Conservation (phyloP, 345 rosid species). For the Carallia pectinifolia region DNA sequence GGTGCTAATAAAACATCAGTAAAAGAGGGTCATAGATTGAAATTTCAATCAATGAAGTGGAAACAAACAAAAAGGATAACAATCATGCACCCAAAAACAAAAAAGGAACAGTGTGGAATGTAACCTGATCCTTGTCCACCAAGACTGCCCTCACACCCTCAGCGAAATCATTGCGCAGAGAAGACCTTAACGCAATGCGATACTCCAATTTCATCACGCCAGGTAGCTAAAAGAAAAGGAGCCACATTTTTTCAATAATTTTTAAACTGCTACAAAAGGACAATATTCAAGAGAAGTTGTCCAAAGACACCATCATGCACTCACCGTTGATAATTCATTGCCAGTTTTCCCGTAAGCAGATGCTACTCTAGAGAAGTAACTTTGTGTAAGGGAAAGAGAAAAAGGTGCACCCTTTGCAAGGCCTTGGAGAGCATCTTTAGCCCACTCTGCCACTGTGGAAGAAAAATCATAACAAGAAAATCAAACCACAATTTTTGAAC, state of each 20-base stretch:
- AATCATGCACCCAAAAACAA: neutral
- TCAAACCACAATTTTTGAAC: neutral
- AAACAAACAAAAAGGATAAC: neutral
- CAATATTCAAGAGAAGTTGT: neutral
- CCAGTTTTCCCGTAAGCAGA: conserved; percentile 55
- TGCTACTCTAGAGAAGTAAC: conserved; percentile 71
- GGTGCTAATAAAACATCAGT: no score
- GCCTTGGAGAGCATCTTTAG: conserved; percentile 79
- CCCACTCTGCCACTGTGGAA: conserved; percentile 71
- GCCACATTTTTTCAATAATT: neutral
- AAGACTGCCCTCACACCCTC: conserved; percentile 96
- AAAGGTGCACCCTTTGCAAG: conserved; percentile 85
- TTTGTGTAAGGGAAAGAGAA: conserved; percentile 76
- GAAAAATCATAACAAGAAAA: neutral
- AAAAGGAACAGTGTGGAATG: conserved; percentile 8
- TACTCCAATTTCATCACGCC: conserved; percentile 91
- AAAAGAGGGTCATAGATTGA: no score
- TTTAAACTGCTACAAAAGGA: neutral
- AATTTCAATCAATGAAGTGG: neutral
- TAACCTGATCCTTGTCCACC: conserved; percentile 94
- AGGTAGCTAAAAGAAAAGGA: conserved; percentile 43
- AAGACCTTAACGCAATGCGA: conserved; percentile 75
- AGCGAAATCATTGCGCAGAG: conserved; percentile 62
- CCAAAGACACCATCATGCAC: conserved; percentile 21
- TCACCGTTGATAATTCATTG: conserved; percentile 58